Base-by-base conservation (phyloP, 805 yeast genomes). In the Scheffersomyces ergatensis region DNA sequence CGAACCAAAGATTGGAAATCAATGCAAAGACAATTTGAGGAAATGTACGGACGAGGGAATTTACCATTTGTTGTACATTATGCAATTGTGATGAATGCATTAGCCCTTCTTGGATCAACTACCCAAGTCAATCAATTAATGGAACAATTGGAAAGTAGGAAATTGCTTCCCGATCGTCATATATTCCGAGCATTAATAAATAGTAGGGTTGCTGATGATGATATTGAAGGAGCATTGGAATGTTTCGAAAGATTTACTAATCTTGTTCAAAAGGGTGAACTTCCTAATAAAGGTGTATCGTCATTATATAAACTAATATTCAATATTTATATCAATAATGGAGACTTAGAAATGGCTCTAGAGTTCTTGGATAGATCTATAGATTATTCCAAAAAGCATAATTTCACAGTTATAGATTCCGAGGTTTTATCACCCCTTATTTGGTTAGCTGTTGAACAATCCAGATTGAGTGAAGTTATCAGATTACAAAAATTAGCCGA, bases 31-130 rank as follows among this genome's bases (percentile, higher is more conserved):
- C 75, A 76, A 36, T 83, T 84, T 54, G 83, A 80, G 50, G 70
- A 65, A 17, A 65, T 76, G 55, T 77, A 77, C 50, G 80, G 77
- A 1, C 57, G 65, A n/a, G 81, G 78, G 1, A 64, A 74, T 32
- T 58, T 77, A 19, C 85, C 86, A 1, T 70, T 71, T 36, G 60
- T 70, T 23, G 52, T 56, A 21, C 87, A 84, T 48, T 85, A 84
- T 54, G 68, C 76, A 3, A 72, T 79, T 14, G 80, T 83, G 11
- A 80, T 85, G 76, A 60, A 67, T 39, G 79, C 85, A 0, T 61
- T 85, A 44, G 81, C 86, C 1, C 46, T 53, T 4, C 55, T 65
- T 25, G 82, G 78, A 8, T 79, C 76, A 48, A 59, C 52, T 31
- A 70, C 57, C 30, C 74, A 70, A 54, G 80, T 76, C 9, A 76